Evolutionary conservation across 305 asterid species (phyloP).

Genomic region (Solanum hybrid): DNA sequence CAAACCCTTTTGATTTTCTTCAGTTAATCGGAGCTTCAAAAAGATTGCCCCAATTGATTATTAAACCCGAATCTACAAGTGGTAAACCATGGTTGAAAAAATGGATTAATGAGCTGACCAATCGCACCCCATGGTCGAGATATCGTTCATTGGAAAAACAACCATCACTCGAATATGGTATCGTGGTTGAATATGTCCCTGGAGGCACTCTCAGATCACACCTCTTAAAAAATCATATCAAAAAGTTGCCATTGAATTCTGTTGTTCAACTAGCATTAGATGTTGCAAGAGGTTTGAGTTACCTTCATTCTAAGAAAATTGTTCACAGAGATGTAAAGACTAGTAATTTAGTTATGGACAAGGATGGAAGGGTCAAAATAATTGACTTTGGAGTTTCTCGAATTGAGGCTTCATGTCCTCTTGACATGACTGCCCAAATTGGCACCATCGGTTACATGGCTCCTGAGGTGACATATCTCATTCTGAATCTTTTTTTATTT

Average conservation of each 20-base stretch:
- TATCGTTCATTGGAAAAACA: not conserved
- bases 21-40: constrained; percentile 60
- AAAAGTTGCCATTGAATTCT: constrained; percentile 32
- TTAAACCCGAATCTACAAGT: constrained; percentile 24
- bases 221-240: constrained; percentile 27
- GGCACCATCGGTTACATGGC: constrained; percentile 17
- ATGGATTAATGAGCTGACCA: not conserved
- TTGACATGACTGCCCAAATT: constrained; percentile 5
- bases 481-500: not conserved
- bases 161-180: constrained; percentile 18
- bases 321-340: constrained; percentile 33
- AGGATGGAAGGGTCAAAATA: constrained; percentile 5
- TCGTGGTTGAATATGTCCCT: constrained; percentile 36
- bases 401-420: constrained; percentile 5
- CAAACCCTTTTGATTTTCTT: constrained; percentile 5
- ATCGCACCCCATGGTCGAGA: not conserved
- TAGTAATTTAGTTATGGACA: constrained; percentile 1
- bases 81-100: constrained; percentile 33
- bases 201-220: constrained; percentile 47
- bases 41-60: constrained; percentile 29
- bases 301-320: constrained; percentile 26
- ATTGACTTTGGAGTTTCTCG: constrained; percentile 18
- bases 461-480: constrained; percentile 6
- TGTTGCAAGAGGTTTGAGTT: constrained; percentile 39
- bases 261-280: constrained; percentile 51